phyloP scores from a whole-genome alignment of 371 early-diverging fungal genomes.

The Haplosporangium sp. region DNA sequence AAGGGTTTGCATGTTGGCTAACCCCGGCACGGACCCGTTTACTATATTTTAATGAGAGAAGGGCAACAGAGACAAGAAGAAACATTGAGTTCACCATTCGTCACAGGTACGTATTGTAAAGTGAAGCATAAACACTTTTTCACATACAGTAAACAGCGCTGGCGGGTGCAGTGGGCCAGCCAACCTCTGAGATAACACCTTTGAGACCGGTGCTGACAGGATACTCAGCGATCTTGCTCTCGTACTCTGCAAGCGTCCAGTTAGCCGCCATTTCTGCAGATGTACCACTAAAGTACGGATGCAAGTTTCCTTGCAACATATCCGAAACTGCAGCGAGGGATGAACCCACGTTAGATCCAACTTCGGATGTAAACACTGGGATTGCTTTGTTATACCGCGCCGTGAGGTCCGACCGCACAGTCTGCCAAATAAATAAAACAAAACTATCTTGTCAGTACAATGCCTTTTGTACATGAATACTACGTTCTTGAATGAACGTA shows the following conservation, averaged over 20 bases:
- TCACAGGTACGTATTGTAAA: background rate
- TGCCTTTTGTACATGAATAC: too few relatives aligned
- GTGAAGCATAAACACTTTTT: background rate
- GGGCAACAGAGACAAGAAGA: conserved; percentile 18
- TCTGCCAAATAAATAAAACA: background rate
- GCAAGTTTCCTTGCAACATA: conserved; percentile 60
- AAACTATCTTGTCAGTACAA: too few relatives aligned
- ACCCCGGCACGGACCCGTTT: conserved; percentile 60
- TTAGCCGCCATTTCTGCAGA: conserved; percentile 44
- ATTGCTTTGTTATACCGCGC: conserved; percentile 20
- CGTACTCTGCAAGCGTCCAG: conserved; percentile 49
- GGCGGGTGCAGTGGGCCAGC: conserved; percentile 67
- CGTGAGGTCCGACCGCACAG: conserved; percentile 24
- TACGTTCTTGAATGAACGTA: too few relatives aligned
- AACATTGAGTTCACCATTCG: too few relatives aligned
- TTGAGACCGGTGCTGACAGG: conserved; percentile 25
- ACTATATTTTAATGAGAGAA: background rate
- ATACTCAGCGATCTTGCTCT: conserved; percentile 12
- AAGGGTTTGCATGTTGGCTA: conserved; percentile 64
- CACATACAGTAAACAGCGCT: conserved; percentile 18
- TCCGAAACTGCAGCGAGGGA: conserved; percentile 57
- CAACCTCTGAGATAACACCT: conserved; percentile 72
- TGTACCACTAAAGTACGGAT: conserved; percentile 63
- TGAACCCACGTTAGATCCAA: conserved; percentile 51
- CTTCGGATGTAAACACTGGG: conserved; percentile 53